Conservation (phyloP, 2,329 filamentous ascomycete species). For the Xylariaceae sp. region DNA sequence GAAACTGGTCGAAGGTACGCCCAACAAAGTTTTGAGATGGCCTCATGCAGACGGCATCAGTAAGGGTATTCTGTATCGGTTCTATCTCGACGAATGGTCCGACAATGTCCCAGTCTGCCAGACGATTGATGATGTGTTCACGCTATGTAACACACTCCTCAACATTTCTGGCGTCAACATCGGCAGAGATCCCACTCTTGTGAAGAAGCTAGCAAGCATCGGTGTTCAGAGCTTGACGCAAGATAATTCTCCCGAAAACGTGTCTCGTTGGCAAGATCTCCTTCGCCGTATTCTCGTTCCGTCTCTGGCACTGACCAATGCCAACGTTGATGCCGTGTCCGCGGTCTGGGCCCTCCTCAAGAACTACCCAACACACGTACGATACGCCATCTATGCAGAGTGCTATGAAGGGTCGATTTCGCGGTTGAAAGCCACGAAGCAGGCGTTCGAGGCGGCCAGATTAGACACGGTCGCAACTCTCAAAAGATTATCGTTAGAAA, state of each 20-base stretch:
- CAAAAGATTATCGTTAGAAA: slow-evolving; percentile 84
- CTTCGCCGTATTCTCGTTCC: slow-evolving; percentile 81
- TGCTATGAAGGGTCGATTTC: slow-evolving; percentile 82
- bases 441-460: slow-evolving; percentile 70
- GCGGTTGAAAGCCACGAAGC: slow-evolving; percentile 68
- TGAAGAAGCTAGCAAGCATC: slow-evolving; percentile 81
- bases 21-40: slow-evolving; percentile 73
- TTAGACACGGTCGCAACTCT: slow-evolving; percentile 79
- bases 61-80: slow-evolving; percentile 76
- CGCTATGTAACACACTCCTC: slow-evolving; percentile 75
- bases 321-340: slow-evolving; percentile 78
- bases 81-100: slow-evolving; percentile 96
- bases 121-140: slow-evolving; percentile 83
- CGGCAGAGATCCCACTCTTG: slow-evolving; percentile 70
- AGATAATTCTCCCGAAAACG: slow-evolving; percentile 66
- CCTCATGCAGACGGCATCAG: slow-evolving; percentile 76
- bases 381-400: slow-evolving; percentile 88
- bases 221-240: slow-evolving; percentile 68
- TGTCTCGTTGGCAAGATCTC: slow-evolving; percentile 75
- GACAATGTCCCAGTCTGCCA: slow-evolving; percentile 92
- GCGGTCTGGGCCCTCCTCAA: slow-evolving; percentile 81
- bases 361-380: slow-evolving; percentile 66
- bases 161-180: slow-evolving; percentile 86
- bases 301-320: slow-evolving; percentile 76
- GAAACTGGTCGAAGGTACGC: slow-evolving; percentile 52